Evolutionary conservation across 495 filamentous ascomycete species (phyloP).

Genomic region (Trichodelitschia bisporula): DNA sequence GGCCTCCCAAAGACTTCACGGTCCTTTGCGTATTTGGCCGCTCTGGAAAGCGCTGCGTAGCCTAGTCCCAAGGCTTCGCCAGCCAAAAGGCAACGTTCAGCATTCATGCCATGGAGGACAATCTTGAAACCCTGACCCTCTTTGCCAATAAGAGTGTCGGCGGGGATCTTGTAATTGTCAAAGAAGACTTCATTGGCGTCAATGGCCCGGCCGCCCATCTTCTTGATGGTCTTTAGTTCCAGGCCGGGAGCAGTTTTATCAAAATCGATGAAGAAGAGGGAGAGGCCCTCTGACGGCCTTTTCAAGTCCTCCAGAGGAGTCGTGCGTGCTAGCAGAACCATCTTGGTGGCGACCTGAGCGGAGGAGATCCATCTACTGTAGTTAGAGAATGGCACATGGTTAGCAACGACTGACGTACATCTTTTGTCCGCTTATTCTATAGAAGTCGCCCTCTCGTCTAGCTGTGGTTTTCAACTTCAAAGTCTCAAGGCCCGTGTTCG

Average conservation of each 20-base stretch:
- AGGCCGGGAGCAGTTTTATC: conserved; percentile 30
- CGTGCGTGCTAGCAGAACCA: conserved; percentile 56
- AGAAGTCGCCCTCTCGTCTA: conserved; percentile 23
- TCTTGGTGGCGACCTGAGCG: conserved; percentile 50
- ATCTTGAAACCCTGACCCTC: conserved; percentile 56
- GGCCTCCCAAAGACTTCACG: conserved; percentile 43
- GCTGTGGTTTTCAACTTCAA: conserved; percentile 38
- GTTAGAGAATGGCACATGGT: conserved; percentile 1
- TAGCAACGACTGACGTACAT: conserved; percentile 23
- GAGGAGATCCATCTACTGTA: conserved; percentile 36
- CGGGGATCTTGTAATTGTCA: conserved; percentile 40
- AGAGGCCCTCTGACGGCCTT: conserved; percentile 44
- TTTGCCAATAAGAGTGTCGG: conserved; percentile 34
- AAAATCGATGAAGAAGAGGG: conserved; percentile 53
- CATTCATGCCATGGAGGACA: conserved; percentile 58
- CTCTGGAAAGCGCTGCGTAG: conserved; percentile 41
- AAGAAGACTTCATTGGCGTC: conserved; percentile 73
- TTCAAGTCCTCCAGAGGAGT: conserved; percentile 37
- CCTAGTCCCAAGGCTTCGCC: conserved; percentile 59
- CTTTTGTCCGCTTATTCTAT: conserved; percentile 47
- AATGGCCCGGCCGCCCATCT: conserved; percentile 60
- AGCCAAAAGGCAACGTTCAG: conserved; percentile 50
- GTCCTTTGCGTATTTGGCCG: conserved; percentile 40
- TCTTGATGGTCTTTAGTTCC: conserved; percentile 45
- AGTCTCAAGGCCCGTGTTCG: conserved; percentile 52